phyloP scores from a whole-genome alignment of 345 rosid genomes.

The Aurinia saxatilis region DNA sequence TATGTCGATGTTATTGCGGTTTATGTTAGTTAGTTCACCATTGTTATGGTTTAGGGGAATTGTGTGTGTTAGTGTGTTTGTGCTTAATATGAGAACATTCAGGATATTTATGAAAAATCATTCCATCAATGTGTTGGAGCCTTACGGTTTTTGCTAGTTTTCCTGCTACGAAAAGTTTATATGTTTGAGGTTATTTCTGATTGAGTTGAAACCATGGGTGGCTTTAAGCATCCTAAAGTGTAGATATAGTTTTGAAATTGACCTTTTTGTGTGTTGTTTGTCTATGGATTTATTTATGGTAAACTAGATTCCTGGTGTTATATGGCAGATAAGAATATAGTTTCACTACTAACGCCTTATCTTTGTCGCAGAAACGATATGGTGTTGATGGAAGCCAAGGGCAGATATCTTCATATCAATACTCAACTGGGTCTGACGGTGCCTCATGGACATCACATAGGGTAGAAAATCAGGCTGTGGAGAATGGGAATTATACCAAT shows the following conservation, averaged over 20 bases:
- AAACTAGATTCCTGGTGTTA: not conserved
- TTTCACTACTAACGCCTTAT: not conserved
- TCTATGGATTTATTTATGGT: not conserved
- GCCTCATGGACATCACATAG: slow-evolving; percentile 50
- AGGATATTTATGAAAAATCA: too few species aligned
- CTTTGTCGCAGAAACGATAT: slow-evolving; percentile 44
- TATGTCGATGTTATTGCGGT: not conserved
- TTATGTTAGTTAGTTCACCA: not conserved
- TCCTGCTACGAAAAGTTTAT: not conserved
- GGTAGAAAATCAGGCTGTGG: slow-evolving; percentile 44
- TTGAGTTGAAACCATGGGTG: not conserved
- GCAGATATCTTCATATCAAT: slow-evolving; percentile 45
- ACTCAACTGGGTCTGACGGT: slow-evolving; percentile 39
- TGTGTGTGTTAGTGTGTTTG: too few species aligned
- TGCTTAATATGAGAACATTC: too few species aligned
- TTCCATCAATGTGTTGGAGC: not conserved
- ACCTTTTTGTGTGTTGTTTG: not conserved
- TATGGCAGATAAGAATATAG: not conserved
- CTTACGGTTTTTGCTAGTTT: not conserved
- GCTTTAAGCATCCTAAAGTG: slow-evolving; percentile 5
- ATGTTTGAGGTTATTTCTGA: not conserved
- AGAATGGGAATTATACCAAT: slow-evolving; percentile 47
- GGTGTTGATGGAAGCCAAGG: slow-evolving; percentile 56
- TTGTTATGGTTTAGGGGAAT: not conserved
- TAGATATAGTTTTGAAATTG: not conserved